phyloP scores from a whole-genome alignment of 352 stramenopile genomes.

The Globisporangium alternatum region DNA sequence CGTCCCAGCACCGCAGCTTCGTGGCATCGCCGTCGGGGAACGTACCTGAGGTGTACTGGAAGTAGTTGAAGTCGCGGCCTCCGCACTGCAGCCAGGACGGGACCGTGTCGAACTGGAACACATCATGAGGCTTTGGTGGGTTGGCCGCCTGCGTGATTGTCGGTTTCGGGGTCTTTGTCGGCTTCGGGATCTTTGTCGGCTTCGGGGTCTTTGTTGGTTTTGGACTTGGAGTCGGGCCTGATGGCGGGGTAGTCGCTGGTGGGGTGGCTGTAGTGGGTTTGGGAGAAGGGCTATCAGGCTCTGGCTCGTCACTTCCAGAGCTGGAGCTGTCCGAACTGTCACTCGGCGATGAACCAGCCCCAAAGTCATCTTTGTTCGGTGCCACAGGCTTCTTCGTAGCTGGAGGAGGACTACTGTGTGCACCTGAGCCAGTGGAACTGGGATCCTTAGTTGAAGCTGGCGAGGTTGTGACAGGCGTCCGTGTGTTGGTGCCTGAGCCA shows the following conservation, averaged over 20 bases:
- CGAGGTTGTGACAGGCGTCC: too few relatives aligned
- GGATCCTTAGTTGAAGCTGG: background rate
- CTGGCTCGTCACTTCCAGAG: background rate
- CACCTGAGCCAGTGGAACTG: background rate
- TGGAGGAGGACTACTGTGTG: background rate
- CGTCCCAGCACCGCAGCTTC: conserved; percentile 21
- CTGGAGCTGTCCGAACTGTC: background rate
- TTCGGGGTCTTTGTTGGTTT: background rate
- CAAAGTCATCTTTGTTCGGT: background rate
- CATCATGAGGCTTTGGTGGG: background rate
- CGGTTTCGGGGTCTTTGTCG: background rate
- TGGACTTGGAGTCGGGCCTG: too few relatives aligned
- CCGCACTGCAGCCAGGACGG: conserved; percentile 30
- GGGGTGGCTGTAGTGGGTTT: background rate
- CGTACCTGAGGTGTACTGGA: conserved; percentile 18
- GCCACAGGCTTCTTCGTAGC: background rate
- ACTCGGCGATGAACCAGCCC: background rate
- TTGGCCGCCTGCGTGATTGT: background rate
- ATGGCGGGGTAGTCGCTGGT: background rate
- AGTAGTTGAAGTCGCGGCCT: conserved; percentile 29
- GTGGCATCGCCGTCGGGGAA: conserved; percentile 14
- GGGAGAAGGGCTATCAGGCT: background rate
- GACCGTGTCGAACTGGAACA: conserved; percentile 14
- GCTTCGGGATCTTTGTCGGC: background rate
- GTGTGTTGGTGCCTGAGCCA: too few relatives aligned